Evolutionary conservation across 495 filamentous ascomycete species (phyloP).

Genomic region (Penicillium waksmanii): DNA sequence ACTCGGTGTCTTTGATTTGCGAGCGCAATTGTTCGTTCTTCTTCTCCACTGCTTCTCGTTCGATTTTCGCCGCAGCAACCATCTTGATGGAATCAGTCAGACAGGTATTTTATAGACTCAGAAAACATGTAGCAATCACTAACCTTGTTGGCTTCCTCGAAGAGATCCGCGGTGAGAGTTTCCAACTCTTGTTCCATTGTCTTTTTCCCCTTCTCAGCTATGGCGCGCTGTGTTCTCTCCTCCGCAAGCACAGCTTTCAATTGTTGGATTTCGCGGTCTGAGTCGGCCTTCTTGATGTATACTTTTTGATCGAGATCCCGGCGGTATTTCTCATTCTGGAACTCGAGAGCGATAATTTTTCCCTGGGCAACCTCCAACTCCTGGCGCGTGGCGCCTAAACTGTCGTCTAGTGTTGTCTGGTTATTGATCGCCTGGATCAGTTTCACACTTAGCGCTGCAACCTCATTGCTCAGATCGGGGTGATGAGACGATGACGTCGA

Average conservation of each 20-base stretch:
- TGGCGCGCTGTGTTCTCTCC: conserved; percentile 60
- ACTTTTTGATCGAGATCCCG: conserved; percentile 72
- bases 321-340: conserved; percentile 67
- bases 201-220: conserved; percentile 72
- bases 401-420: conserved; percentile 91
- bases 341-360: conserved; percentile 69
- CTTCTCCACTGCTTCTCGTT: conserved; percentile 73
- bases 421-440: conserved; percentile 97
- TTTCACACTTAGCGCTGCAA: conserved; percentile 90
- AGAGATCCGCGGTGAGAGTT: conserved; percentile 82
- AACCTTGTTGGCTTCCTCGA: conserved; percentile 92
- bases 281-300: conserved; percentile 68
- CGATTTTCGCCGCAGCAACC: conserved; percentile 78
- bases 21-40: conserved; percentile 79
- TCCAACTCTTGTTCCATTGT: conserved; percentile 83
- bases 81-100: conserved; percentile 62
- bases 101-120: neutral
- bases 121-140: conserved; percentile 10
- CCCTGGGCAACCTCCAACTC: conserved; percentile 78
- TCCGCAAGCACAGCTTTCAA: conserved; percentile 67
- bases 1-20: conserved; percentile 82
- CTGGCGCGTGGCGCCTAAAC: conserved; percentile 76
- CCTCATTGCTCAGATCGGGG: conserved; percentile 84
- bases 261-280: conserved; percentile 70
- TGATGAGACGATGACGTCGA: conserved; percentile 56